Percentiles rank a stretch among this genome's conserved stretches.
Evolutionary conservation across 495 filamentous ascomycete species (phyloP).

Genomic region (Aspergillus leporis): DNA sequence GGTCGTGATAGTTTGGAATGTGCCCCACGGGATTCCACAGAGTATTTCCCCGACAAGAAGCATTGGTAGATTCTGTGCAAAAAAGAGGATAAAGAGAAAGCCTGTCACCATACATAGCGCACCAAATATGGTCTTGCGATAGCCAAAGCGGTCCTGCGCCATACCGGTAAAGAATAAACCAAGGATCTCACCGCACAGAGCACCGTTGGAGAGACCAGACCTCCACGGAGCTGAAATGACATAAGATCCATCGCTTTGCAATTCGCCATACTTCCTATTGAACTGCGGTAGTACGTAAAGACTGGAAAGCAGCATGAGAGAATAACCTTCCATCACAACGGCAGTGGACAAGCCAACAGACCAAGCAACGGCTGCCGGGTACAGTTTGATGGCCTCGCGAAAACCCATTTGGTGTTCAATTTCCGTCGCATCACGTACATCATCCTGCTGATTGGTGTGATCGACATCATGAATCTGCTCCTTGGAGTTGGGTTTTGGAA

Average conservation of each 20-base stretch:
- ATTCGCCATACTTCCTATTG: conserved; percentile 64
- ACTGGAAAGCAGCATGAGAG: conserved; percentile 47
- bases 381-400: conserved; percentile 15
- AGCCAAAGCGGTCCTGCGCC: conserved; percentile 70
- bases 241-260: conserved; percentile 53
- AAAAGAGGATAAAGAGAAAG: conserved; percentile 73
- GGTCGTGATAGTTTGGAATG: conserved; percentile 73
- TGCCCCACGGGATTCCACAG: conserved; percentile 74
- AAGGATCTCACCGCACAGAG: conserved; percentile 64
- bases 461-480: neutral
- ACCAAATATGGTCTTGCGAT: conserved; percentile 65
- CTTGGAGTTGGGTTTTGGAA: neutral
- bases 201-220: conserved; percentile 67
- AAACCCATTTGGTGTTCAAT: neutral
- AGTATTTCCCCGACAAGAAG: conserved; percentile 71
- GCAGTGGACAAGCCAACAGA: conserved; percentile 49
- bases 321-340: conserved; percentile 58
- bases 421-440: neutral
- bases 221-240: conserved; percentile 70
- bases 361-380: conserved; percentile 55
- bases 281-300: conserved; percentile 50
- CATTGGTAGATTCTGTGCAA: conserved; percentile 61
- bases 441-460: neutral
- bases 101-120: conserved; percentile 59
- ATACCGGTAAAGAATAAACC: conserved; percentile 71